A percentile compares a stretch with the other conserved stretches of the same genome.
phyloP scores from a whole-genome alignment of 306 rosid species.

The Delonix regia region DNA sequence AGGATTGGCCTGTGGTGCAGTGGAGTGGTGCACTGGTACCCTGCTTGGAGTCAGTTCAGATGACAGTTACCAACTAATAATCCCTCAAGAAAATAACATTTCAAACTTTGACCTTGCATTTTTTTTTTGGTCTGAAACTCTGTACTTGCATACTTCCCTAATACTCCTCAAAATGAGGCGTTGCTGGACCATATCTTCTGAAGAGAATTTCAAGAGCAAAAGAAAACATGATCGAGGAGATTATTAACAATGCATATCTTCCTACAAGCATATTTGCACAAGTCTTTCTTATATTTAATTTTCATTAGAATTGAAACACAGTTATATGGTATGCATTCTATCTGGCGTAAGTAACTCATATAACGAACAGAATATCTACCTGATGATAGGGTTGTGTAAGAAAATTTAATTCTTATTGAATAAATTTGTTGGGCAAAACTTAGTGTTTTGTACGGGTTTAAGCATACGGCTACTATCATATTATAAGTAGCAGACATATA shows the following conservation, averaged over 20 bases:
- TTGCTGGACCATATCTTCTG: neutral
- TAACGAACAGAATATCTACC: neutral
- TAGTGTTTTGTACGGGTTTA: neutral
- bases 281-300: neutral
- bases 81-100: neutral
- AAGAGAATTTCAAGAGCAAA: neutral
- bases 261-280: neutral
- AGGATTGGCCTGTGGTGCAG: neutral
- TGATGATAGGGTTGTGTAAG: neutral
- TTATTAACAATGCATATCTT: neutral
- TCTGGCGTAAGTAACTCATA: neutral
- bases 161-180: neutral
- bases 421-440: neutral
- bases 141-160: too few relatives aligned
- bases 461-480: neutral
- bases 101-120: neutral
- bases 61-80: neutral
- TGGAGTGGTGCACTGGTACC: neutral
- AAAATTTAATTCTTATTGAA: neutral
- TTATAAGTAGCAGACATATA: constrained; percentile 1
- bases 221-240: neutral
- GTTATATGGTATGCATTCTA: neutral
- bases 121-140: too few relatives aligned
- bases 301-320: neutral
- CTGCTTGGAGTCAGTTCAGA: neutral